Percentiles rank a stretch among this genome's conserved stretches.
Evolutionary conservation across 2,329 filamentous ascomycete genomes (phyloP).

Genomic region (Trichothecium sympodiale): DNA sequence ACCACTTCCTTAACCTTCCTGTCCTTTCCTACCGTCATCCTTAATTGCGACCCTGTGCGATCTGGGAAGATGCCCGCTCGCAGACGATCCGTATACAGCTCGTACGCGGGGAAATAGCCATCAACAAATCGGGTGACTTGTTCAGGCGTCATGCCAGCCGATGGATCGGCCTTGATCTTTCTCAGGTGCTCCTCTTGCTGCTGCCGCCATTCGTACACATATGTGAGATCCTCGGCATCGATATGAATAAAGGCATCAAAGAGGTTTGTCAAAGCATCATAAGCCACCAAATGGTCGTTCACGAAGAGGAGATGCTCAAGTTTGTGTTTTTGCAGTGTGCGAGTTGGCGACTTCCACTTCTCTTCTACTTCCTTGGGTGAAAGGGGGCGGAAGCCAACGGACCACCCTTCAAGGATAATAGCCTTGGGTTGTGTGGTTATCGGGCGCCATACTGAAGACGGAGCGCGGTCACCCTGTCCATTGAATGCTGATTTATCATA

Average conservation of each 20-base stretch:
- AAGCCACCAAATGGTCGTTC: slow-evolving; percentile 34
- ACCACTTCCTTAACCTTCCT: slow-evolving; percentile 47
- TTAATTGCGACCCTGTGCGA: slow-evolving; percentile 43
- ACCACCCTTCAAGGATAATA: slow-evolving; percentile 85
- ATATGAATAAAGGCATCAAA: slow-evolving; percentile 47
- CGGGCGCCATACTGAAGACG: slow-evolving; percentile 47
- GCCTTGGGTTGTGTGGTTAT: slow-evolving; percentile 43
- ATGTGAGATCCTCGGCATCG: slow-evolving; percentile 60
- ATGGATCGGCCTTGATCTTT: slow-evolving; percentile 41
- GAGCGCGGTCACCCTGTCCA: slow-evolving; percentile 66
- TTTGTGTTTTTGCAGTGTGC: slow-evolving; percentile 33
- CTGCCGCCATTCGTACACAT: slow-evolving; percentile 75
- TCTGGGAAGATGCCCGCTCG: slow-evolving; percentile 43
- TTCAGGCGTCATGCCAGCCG: slow-evolving; percentile 68
- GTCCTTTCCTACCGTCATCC: slow-evolving; percentile 49
- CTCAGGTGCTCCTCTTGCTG: slow-evolving; percentile 70
- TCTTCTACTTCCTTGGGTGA: slow-evolving; percentile 37
- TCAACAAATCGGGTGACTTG: slow-evolving; percentile 66
- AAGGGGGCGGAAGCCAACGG: slow-evolving; percentile 68
- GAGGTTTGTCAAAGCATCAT: slow-evolving; percentile 36
- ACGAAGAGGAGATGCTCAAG: slow-evolving; percentile 39
- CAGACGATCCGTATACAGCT: slow-evolving; percentile 52
- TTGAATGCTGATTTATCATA: slow-evolving; percentile 76
- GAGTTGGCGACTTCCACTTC: slow-evolving; percentile 36
- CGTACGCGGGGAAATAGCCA: slow-evolving; percentile 60